A percentile compares a stretch with the other conserved stretches of the same genome.
Evolutionary conservation across 1,139 yeast species (phyloP).

Genomic region (Blastobotrys buckinghamii): DNA sequence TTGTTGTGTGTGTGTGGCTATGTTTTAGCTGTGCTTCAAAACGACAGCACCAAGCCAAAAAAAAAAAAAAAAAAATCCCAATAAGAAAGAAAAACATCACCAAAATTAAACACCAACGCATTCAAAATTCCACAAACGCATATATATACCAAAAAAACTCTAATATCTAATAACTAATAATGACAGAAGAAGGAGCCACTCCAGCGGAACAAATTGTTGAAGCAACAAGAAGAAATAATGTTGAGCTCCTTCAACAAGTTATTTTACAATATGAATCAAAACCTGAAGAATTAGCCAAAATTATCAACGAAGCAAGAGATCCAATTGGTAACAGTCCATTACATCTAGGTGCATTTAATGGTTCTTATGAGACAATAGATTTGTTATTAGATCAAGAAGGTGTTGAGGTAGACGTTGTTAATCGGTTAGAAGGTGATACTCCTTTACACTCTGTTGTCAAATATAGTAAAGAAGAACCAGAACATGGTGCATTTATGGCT

Average conservation of each 20-base stretch:
- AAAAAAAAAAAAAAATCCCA: no score
- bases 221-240: conserved; percentile 82
- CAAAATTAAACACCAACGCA: no score
- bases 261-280: conserved; percentile 35
- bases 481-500: conserved; percentile 71
- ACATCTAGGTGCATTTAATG: conserved; percentile 75
- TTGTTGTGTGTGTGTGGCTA: no score
- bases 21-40: no score
- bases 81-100: no score
- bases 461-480: conserved; percentile 72
- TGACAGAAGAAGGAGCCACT: conserved; percentile 55
- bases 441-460: conserved; percentile 85
- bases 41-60: no score
- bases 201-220: conserved; percentile 77
- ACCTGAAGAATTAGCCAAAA: conserved; percentile 38
- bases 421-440: conserved; percentile 70
- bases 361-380: conserved; percentile 85
- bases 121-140: no score
- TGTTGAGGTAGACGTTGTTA: conserved; percentile 79
- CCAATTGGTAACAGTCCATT: conserved; percentile 77
- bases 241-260: conserved; percentile 60
- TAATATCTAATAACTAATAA: background rate
- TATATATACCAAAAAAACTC: no score
- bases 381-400: conserved; percentile 79
- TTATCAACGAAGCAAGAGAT: conserved; percentile 69